Base-by-base conservation (phyloP, 2,329 filamentous ascomycete species). In the Epichloe gansuensis region DNA sequence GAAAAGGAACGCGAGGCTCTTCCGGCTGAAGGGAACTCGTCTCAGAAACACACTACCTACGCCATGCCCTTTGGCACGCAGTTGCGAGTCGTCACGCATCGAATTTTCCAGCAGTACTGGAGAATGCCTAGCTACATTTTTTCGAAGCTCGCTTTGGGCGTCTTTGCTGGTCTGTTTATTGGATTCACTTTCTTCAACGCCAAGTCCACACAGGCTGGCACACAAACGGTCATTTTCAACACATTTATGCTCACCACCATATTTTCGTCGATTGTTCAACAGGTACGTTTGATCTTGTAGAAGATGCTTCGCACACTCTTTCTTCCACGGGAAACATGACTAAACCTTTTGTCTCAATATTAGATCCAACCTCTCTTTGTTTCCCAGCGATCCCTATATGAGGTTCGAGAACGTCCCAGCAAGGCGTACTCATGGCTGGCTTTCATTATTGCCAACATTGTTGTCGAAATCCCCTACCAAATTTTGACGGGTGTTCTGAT, bases 81-180 rank as follows among this genome's bases (percentile, higher is more conserved):
- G 62, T 67, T 91, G 1, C 68, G 65, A 43, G 74, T 81, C 53
- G 85, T 88, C 42, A 80, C 79, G 2, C 59, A 74, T 8, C 81
- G 87, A 53, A 80, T 89, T 5, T 89, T 89, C 67, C 78, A 87
- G 61, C 87, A 93, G 63, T 90, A 90, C 73, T 91, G 87, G 86
- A 78, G 87, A 45, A 87, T 81, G 52, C 87, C 87, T 0, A 74
- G 74, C 11, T 93, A 93, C 67, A 81, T 93, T 60, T 85, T 87
- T 65, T 78, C 85, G 52, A 91, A 91, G 69, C 64, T 78, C 2
- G 64, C 74, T 1, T 76, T 91, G 17, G 82, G 70, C 2, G 56
- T 77, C 49, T 73, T 80, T 52, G 74, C 80, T 25, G 73, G 77
- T 6, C 71, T 91, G 2, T 90, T 90, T 62, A 84, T 89, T 53